Percentiles rank a stretch among this genome's conserved stretches.
Conservation (phyloP, 73 alveolate genomes). For the Paramecium biaurelia region DNA sequence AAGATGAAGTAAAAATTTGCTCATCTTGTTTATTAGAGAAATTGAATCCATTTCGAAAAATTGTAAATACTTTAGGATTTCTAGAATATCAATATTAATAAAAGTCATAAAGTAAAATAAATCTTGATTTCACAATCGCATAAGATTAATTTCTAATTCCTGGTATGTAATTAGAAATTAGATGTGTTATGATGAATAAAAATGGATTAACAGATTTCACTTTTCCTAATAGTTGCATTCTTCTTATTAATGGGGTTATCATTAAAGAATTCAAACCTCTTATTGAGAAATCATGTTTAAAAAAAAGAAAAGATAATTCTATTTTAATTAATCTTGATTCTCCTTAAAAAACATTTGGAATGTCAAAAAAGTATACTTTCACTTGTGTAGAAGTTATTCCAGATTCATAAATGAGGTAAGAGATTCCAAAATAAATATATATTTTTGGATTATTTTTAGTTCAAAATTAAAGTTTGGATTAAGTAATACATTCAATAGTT, state of each 20-base stretch:
- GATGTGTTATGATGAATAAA: slow-evolving; percentile 13
- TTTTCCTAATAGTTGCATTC: not conserved
- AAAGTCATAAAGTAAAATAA: not conserved
- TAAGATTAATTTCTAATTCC: not conserved
- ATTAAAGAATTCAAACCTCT: not conserved
- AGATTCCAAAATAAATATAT: not conserved
- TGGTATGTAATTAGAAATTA: not conserved
- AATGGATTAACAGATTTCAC: slow-evolving; percentile 35
- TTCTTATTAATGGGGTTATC: not conserved
- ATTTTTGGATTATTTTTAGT: not conserved
- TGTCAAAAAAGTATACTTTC: not conserved
- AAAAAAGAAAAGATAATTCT: slow-evolving; percentile 19
- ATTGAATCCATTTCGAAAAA: slow-evolving; percentile 2
- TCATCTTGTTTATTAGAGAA: not conserved
- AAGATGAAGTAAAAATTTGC: not conserved
- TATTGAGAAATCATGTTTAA: slow-evolving; percentile 14
- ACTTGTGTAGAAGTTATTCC: not conserved
- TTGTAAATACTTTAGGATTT: not conserved
- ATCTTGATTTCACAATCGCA: not conserved
- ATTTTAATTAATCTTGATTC: not conserved
- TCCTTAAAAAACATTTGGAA: not conserved
- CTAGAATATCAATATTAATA: not conserved
- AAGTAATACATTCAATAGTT: not conserved
- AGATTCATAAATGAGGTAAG: slow-evolving; percentile 15
- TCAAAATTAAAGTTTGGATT: not conserved